Evolutionary conservation across 2,329 filamentous ascomycete species (phyloP).

Genomic region (Thelonectria rubi): DNA sequence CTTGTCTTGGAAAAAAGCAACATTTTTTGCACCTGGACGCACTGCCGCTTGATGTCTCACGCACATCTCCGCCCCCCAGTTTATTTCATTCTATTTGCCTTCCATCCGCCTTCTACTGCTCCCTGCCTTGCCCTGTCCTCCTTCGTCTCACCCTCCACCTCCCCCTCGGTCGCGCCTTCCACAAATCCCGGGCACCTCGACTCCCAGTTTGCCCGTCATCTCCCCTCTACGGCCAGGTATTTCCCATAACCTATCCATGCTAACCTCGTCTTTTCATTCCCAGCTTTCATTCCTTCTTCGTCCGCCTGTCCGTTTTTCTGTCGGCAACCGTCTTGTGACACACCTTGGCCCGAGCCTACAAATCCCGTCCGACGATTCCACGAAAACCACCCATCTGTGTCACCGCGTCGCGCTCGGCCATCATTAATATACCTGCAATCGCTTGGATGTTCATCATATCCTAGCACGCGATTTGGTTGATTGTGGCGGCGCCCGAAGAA

Average conservation of each 20-base stretch:
- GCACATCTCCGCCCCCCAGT: slow-evolving; percentile 13
- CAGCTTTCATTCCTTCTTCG: slow-evolving; percentile 36
- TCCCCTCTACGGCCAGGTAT: neutral
- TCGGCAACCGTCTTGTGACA: slow-evolving; percentile 34
- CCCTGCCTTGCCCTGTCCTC: slow-evolving; percentile 5
- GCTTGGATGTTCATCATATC: slow-evolving; percentile 33
- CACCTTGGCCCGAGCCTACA: slow-evolving; percentile 16
- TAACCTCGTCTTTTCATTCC: slow-evolving; percentile 18
- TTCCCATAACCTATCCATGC: neutral
- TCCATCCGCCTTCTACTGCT: slow-evolving; percentile 33
- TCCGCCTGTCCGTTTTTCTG: slow-evolving; percentile 30
- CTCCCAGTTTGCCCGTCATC: slow-evolving; percentile 4
- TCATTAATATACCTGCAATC: slow-evolving; percentile 20
- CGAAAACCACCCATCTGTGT: slow-evolving; percentile 31
- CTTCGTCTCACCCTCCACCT: slow-evolving; percentile 17
- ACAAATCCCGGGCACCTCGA: neutral
- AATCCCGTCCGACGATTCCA: slow-evolving; percentile 34
- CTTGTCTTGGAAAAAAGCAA: slow-evolving; percentile 24
- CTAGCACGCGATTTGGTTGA: slow-evolving; percentile 27
- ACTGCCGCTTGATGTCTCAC: slow-evolving; percentile 30
- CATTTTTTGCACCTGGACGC: slow-evolving; percentile 28
- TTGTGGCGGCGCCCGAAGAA: slow-evolving; percentile 24
- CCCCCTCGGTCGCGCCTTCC: slow-evolving; percentile 10
- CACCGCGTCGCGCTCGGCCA: slow-evolving; percentile 24
- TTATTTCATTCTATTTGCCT: slow-evolving; percentile 17